Base-by-base conservation (phyloP, 768 basidiomycete genomes). In the Amanita fuliginea region DNA sequence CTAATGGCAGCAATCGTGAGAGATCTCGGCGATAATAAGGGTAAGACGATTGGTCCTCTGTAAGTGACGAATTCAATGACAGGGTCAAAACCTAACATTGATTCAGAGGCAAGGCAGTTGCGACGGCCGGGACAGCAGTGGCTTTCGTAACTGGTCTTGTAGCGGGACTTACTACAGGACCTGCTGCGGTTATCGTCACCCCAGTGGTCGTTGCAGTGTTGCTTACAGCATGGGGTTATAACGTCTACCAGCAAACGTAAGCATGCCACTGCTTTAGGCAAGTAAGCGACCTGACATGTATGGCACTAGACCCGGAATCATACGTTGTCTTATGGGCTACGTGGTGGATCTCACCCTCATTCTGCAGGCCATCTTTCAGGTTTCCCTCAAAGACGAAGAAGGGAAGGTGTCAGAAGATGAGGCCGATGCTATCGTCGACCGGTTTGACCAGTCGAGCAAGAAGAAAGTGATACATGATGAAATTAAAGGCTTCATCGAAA, bases 281-380 rank as follows among this genome's bases (percentile, higher is more conserved):
- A 26, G 26, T 28, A 28, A 9, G 26, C 6, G 4, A 28, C 9
- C 28, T 30, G 9, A 30, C 11, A 42, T 42, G 22, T 6, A 16
- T 42, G 40, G 21, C 16, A n/a, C n/a, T n/a, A 26, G 22, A 43
- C 43, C 43, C 6, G 26, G 13, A 4, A 14, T n/a, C 6, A 32
- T 45, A 16, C 13, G 43, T 45, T 45, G 43, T 34, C 30, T 45
- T 9, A 32, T 45, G n/a, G 43, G 43, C 11, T 45, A 45, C 16
- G 30, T 45, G 6, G 43, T 45, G 2, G 43, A 45, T 18, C 43
- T 45, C 30, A 45, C 43, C 6, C 14, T 45, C 32, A 34, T 45
- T 28, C 26, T 45, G 9, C 28, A 45, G 18, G 30, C 32, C 43
- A 14, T 32, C 14, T 45, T 45, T 28, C 24, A 32, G 3, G 30